phyloP scores from a whole-genome alignment of 495 filamentous ascomycete species.

The Polyplosphaeria fusca region DNA sequence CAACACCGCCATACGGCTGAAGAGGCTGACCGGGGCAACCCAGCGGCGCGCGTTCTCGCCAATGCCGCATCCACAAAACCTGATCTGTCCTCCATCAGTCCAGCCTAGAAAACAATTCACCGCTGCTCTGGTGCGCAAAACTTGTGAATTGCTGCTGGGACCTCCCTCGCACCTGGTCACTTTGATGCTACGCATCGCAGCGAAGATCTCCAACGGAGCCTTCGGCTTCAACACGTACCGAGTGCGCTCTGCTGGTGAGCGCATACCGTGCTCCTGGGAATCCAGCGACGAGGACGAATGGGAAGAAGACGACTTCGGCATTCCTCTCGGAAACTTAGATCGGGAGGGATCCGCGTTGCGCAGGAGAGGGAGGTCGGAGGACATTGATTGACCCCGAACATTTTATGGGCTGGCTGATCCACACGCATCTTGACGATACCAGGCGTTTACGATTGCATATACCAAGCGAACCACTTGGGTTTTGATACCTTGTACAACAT shows the following conservation, averaged over 20 bases:
- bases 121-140: conserved; percentile 67
- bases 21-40: conserved; percentile 50
- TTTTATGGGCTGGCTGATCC: conserved; percentile 2
- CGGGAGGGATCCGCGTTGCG: conserved; percentile 9
- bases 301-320: conserved; percentile 41
- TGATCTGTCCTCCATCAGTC: conserved; percentile 54
- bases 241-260: conserved; percentile 40
- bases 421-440: conserved; percentile 26
- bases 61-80: conserved; percentile 62
- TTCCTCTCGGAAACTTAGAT: conserved; percentile 36
- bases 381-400: conserved; percentile 15
- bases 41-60: conserved; percentile 65
- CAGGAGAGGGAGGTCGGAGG: conserved; percentile 11
- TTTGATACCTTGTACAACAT: conserved; percentile 10
- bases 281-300: conserved; percentile 46
- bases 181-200: conserved; percentile 75
- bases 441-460: conserved; percentile 24
- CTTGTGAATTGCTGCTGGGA: conserved; percentile 67
- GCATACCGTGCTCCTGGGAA: conserved; percentile 56
- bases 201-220: conserved; percentile 63
- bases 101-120: conserved; percentile 57
- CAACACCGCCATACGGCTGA: conserved; percentile 51
- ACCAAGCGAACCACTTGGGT: conserved; percentile 8
- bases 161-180: conserved; percentile 72
- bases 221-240: conserved; percentile 34